Evolutionary conservation across 495 filamentous ascomycete species (phyloP).

Genomic region (Parmelia sp.): DNA sequence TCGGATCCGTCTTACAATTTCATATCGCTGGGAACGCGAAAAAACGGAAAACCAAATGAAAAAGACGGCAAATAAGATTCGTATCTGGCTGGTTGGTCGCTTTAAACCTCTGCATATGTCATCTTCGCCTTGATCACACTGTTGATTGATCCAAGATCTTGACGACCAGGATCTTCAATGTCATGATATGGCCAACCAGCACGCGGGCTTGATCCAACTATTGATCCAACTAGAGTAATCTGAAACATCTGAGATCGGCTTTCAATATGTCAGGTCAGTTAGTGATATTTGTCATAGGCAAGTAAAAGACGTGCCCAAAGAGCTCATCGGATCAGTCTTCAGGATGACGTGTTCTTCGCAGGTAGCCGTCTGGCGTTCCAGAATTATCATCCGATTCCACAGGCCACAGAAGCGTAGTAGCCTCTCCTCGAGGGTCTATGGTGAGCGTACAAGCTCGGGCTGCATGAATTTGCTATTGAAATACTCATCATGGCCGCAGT

Average conservation of each 20-base stretch:
- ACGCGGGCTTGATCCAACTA: not conserved
- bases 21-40: not conserved
- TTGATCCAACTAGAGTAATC: not conserved
- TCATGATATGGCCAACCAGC: not conserved
- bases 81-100: no score
- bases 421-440: no score
- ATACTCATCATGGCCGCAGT: no score
- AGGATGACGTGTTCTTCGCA: not conserved
- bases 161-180: not conserved
- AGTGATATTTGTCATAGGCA: not conserved
- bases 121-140: not conserved
- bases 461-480: no score
- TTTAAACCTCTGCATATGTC: no score
- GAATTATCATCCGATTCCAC: not conserved
- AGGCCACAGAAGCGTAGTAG: not conserved
- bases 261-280: not conserved
- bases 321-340: not conserved
- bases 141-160: not conserved
- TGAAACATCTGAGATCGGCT: not conserved
- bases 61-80: no score
- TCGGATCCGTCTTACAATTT: not conserved
- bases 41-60: not conserved
- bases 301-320: not conserved
- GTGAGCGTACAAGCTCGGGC: no score
- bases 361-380: no score